These are phyloP conservation scores for Solanum okadae DNA, from an alignment of 257 asterid genomes.

Conservation along the genomic window DNA sequence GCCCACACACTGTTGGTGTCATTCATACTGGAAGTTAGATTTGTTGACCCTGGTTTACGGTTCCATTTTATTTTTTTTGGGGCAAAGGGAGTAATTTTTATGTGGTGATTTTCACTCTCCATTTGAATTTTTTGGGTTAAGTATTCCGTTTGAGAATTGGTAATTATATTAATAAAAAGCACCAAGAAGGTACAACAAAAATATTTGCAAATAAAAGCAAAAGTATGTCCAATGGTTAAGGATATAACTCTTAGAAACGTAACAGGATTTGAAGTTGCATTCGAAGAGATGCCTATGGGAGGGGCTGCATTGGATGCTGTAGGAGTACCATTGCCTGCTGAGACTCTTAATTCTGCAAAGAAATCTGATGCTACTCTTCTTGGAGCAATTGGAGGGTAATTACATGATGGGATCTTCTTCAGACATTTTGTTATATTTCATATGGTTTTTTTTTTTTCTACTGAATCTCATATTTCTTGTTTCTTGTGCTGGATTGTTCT, in stretches of 20 bases:
- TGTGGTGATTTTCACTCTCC: background rate
- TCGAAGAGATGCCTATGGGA: conserved; percentile 91
- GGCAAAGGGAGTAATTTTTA: background rate
- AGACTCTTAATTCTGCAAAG: conserved; percentile 74
- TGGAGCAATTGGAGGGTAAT: conserved; percentile 98
- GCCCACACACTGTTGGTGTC: background rate
- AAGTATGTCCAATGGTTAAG: background rate
- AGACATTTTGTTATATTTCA: background rate
- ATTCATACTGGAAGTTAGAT: background rate
- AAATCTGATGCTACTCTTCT: conserved; percentile 89
- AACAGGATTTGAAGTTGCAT: conserved; percentile 66
- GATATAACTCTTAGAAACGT: background rate
- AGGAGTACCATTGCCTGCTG: conserved; percentile 90
- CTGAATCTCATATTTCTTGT: background rate
- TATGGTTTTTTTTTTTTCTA: background rate
- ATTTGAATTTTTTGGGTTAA: background rate
- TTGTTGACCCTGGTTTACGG: background rate
- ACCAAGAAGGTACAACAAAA: background rate
- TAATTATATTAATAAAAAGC: background rate
- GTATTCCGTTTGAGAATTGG: background rate
- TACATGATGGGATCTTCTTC: background rate
- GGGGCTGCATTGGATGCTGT: conserved; percentile 94
- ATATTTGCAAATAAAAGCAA: background rate
- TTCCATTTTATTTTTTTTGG: background rate
- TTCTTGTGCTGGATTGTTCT: background rate